A percentile compares a stretch with the other conserved stretches of the same genome.
Conservation (phyloP, 176 grass and related monocot genomes). For the Paspalum vaginatum region DNA sequence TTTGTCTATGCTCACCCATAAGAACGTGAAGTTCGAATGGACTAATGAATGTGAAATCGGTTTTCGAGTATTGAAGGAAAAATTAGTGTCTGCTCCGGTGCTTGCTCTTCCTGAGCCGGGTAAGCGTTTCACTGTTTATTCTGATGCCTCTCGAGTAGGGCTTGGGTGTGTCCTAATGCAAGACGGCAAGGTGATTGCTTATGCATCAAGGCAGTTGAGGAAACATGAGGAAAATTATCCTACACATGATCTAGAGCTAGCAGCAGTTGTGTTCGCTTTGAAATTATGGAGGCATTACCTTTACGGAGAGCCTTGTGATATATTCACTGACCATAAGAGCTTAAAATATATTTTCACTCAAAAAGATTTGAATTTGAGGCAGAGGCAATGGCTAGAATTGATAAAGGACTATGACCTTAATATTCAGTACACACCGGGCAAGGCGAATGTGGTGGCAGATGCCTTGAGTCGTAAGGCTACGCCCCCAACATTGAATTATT, state of each 20-base stretch:
- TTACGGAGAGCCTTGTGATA: not conserved
- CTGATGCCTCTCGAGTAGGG: too few relatives aligned
- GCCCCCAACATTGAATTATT: not conserved
- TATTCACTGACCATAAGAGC: not conserved
- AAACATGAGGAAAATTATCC: not conserved
- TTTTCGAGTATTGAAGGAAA: too few relatives aligned
- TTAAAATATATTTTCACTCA: not conserved
- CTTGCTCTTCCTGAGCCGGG: too few relatives aligned
- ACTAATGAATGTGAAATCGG: too few relatives aligned
- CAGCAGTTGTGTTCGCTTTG: not conserved
- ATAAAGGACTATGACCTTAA: not conserved
- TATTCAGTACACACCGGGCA: not conserved
- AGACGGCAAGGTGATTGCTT: too few relatives aligned
- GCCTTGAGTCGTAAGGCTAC: not conserved
- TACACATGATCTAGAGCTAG: not conserved
- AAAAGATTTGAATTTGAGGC: not conserved
- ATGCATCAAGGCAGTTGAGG: too few relatives aligned
- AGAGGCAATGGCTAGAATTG: not conserved
- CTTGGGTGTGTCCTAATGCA: too few relatives aligned
- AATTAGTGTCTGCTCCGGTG: too few relatives aligned
- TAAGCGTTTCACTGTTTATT: too few relatives aligned
- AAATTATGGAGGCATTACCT: not conserved
- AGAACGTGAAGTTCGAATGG: too few relatives aligned
- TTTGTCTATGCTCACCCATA: too few relatives aligned
- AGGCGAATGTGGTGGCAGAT: not conserved